Base-by-base conservation (phyloP, 2,329 filamentous ascomycete genomes). In the Monosporascus sp. region DNA sequence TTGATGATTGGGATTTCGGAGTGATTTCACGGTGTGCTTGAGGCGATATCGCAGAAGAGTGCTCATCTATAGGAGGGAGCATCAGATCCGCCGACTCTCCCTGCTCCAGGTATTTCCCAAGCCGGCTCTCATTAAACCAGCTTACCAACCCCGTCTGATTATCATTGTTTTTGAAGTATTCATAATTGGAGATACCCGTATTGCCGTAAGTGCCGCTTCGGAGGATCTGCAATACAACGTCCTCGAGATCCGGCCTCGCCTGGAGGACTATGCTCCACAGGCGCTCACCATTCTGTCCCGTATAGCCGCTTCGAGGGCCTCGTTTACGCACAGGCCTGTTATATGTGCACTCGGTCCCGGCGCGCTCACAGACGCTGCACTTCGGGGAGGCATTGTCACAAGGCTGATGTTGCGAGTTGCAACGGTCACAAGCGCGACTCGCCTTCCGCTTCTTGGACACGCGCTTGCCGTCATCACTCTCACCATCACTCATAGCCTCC, bases 361-460 rank as follows among this genome's bases (percentile, higher is more conserved):
- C 66, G 18, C 66, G 65, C 50, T 72, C 70, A 50, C 74, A 77
- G 43, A 76, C 74, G 58, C 72, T 68, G 58, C 74, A 77, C 46
- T 74, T 70, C n/a, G 74, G 74, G 45, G 67, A 64, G 48, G 72
- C 72, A 55, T 77, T 77, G 62, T 77, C 74, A 61, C 74, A 77
- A 6, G 74, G 74, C 62, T 76, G 74, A 55, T 76, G 74, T 60
- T 76, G 74, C 50, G 73, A 70, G 56, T 76, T 75, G 56, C 74
- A 76, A 47, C 74, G 74, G 64, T 76, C 74, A 63, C 74, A 76
- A 50, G 65, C 66, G 36, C 65, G 65, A 48, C 65, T 67, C 38
- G 66, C 65, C 62, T 67, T 68, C 54, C 65, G 63, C 59, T 68
- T 67, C 57, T 74, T 77, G 53, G 50, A 57, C 46, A 56, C 49